Evolutionary conservation across 306 rosid genomes (phyloP), one percentile per base, ranked within the genome.

Genomic region (Inga oerstediana): DNA sequence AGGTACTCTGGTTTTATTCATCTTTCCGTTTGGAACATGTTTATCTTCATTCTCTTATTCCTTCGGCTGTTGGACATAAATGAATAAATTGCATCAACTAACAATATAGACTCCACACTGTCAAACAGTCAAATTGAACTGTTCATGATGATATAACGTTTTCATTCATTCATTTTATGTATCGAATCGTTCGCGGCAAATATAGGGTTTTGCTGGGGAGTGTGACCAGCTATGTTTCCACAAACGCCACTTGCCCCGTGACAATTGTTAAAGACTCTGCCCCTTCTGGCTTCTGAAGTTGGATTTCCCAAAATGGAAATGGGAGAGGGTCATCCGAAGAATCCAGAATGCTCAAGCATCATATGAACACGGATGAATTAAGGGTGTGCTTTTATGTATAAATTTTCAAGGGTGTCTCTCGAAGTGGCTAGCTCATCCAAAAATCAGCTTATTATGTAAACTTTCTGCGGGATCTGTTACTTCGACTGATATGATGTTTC

Each of bases 171-270:
- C 19, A 46, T 78, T 72, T 35, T 44, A 41, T 81, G 68, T 15
- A 22, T 66, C 75, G 32, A 35, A 27, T 70, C 79, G 80, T 59
- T 70, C 76, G 75, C 58, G 16, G 64, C 76, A 75, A 24, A 43
- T 84, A 74, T 46, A 88, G 91, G 90, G 91, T 90, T 2, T 76
- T 90, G 68, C 77, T 88, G 86, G 93, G 91, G 76, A 90, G 93
- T 80, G 93, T 90, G 68, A 88, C 87, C 74, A 88, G 27, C 68
- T 81, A 82, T n/a, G 91, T 90, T 39, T 59, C 84, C 49, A 4
- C 87, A 58, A 88, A 90, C 79, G 93, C 89, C 7, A 71, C 2
- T 81, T 84, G 88, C 80, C 90, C 93, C 5, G 87, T 88, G 64
- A 90, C 90, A 17, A 48, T 90, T 73, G 88, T 86, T 39, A 90